These are phyloP conservation scores for Eruca vesicaria DNA, from an alignment of 441 rosid species.

Conservation along the genomic window DNA sequence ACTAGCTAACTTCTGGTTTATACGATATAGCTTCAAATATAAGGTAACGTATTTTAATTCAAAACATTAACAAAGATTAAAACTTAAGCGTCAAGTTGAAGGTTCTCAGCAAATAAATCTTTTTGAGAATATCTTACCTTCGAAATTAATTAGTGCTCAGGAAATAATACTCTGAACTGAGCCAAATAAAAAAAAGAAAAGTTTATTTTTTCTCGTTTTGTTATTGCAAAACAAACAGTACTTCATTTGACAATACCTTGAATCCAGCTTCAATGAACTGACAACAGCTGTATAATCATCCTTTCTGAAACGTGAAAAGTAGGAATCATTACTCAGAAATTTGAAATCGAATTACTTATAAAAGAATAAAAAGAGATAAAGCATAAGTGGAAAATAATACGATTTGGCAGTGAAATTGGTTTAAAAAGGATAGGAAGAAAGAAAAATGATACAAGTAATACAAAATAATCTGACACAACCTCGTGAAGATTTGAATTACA, in stretches of 20 bases:
- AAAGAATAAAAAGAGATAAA: background rate
- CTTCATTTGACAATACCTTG: slow-evolving; percentile 24
- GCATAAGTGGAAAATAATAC: background rate
- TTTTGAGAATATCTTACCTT: too few relatives aligned
- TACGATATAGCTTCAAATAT: slow-evolving; percentile 29
- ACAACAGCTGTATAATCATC: slow-evolving; percentile 34
- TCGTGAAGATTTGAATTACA: slow-evolving; percentile 76
- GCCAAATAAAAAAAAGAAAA: background rate
- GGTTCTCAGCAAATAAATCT: too few relatives aligned
- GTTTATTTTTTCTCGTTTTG: background rate
- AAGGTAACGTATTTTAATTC: slow-evolving; percentile 10
- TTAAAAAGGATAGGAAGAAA: slow-evolving; percentile 43
- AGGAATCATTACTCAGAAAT: slow-evolving; percentile 19
- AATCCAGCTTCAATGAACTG: slow-evolving; percentile 23
- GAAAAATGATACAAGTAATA: background rate
- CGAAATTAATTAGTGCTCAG: too few relatives aligned
- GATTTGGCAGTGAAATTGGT: slow-evolving; percentile 30
- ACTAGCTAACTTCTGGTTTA: slow-evolving; percentile 22
- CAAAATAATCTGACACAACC: slow-evolving; percentile 63
- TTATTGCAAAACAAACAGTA: slow-evolving; percentile 18
- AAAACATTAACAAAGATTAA: background rate
- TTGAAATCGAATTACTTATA: background rate
- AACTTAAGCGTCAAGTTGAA: too few relatives aligned
- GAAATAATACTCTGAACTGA: background rate
- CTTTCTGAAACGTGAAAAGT: slow-evolving; percentile 29